Evolutionary conservation across 352 stramenopile genomes (phyloP).

Genomic region (Achlya hypogyna): DNA sequence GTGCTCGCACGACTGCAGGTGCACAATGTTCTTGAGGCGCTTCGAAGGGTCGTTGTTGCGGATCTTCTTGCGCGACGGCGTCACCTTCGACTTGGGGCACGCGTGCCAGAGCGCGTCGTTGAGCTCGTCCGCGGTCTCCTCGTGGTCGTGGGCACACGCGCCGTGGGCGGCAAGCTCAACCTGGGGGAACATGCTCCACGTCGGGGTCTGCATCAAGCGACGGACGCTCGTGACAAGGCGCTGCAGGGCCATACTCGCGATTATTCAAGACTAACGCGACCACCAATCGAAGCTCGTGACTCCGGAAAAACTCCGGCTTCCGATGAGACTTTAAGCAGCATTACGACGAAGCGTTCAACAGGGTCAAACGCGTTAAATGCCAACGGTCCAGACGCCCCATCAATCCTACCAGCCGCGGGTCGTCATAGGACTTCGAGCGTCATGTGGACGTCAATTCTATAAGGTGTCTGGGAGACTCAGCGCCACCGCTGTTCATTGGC

Average conservation of each 20-base stretch:
- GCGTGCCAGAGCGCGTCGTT: conserved; percentile 71
- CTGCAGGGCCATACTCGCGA: conserved; percentile 7
- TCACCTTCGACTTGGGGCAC: conserved; percentile 84
- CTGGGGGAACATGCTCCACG: conserved; percentile 15
- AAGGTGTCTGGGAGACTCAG: too few species aligned
- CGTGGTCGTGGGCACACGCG: background rate
- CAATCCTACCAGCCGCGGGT: too few species aligned
- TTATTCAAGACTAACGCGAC: background rate
- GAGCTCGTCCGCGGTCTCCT: conserved; percentile 23
- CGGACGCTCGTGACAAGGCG: conserved; percentile 8
- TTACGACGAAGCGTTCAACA: background rate
- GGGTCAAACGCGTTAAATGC: background rate
- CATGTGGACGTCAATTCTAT: too few species aligned
- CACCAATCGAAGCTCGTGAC: background rate
- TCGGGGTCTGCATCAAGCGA: background rate
- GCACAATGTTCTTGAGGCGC: conserved; percentile 85
- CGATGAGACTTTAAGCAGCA: too few species aligned
- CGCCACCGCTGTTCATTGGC: too few species aligned
- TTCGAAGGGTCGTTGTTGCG: conserved; percentile 81
- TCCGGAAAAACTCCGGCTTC: background rate
- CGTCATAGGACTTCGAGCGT: too few species aligned
- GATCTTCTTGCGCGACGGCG: conserved; percentile 78
- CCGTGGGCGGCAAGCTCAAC: conserved; percentile 2
- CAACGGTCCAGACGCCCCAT: too few species aligned
- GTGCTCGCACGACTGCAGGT: conserved; percentile 77